Conservation (phyloP, 768 basidiomycete species). For the Leccinum variicolor region DNA sequence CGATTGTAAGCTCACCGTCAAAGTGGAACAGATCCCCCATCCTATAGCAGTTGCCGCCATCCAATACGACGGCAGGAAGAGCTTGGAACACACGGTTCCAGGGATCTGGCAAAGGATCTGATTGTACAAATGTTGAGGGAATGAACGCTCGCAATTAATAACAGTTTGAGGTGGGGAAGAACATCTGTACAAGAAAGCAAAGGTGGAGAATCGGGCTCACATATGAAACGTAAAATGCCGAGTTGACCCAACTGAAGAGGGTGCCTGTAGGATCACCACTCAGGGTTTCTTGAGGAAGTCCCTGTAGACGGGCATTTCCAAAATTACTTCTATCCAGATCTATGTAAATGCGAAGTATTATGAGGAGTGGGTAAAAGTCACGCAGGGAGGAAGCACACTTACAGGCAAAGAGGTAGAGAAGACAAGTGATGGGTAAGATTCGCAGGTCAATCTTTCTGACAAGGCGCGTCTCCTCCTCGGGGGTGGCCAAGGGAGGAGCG, state of each 20-base stretch:
- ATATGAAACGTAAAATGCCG: conserved; percentile 77
- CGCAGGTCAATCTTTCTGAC: conserved; percentile 36
- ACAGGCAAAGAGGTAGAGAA: conserved; percentile 80
- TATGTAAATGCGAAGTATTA: conserved; percentile 1
- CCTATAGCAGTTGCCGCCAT: conserved; percentile 62
- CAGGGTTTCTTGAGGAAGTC: conserved; percentile 61
- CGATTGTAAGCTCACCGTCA: conserved; percentile 64
- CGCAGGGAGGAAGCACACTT: conserved; percentile 18
- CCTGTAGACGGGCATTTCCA: conserved; percentile 79
- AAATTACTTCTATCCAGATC: conserved; percentile 73
- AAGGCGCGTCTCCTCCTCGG: conserved; percentile 34
- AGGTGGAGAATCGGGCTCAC: conserved; percentile 33
- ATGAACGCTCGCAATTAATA: conserved; percentile 17
- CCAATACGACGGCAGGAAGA: conserved; percentile 66
- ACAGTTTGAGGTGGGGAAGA: neutral
- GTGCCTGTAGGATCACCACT: conserved; percentile 63
- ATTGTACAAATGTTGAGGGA: neutral
- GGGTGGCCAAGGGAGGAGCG: conserved; percentile 20
- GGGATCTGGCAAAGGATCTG: conserved; percentile 73
- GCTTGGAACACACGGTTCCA: conserved; percentile 61
- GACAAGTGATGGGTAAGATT: conserved; percentile 52
- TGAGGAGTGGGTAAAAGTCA: neutral
- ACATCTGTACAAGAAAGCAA: neutral
- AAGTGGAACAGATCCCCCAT: conserved; percentile 73
- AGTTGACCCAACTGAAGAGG: conserved; percentile 74